Evolutionary conservation across 2,329 filamentous ascomycete species (phyloP).

Genomic region (Sporothrix phasma): DNA sequence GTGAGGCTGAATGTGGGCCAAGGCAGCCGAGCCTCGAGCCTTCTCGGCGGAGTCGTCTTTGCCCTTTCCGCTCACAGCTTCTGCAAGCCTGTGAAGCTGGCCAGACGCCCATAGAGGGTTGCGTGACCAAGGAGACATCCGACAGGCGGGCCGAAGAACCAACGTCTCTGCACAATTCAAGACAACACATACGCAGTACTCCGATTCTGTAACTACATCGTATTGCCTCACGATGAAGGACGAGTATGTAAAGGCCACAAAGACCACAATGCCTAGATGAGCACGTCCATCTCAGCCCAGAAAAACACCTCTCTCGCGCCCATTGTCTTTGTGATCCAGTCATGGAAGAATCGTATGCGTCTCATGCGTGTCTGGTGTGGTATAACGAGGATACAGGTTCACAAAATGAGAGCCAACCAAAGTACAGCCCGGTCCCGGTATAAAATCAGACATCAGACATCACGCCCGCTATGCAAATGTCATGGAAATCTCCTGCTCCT

Average conservation of each 20-base stretch:
- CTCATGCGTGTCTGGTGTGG: not conserved
- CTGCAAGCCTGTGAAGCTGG: too few relatives aligned
- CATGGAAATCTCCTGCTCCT: constrained; percentile 68
- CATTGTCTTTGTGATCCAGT: not conserved
- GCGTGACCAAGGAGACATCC: too few relatives aligned
- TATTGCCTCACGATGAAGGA: not conserved
- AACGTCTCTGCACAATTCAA: too few relatives aligned
- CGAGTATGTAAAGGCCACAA: not conserved
- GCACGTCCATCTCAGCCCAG: not conserved
- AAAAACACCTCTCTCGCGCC: not conserved
- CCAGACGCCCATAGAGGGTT: too few relatives aligned
- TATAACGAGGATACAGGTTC: too few relatives aligned
- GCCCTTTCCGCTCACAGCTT: too few relatives aligned
- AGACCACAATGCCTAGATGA: not conserved
- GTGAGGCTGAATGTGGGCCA: not conserved
- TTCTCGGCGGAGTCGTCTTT: too few relatives aligned
- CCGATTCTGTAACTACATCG: not conserved
- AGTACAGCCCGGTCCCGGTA: not conserved
- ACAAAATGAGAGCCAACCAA: too few relatives aligned
- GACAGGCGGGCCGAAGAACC: too few relatives aligned
- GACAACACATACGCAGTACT: too few relatives aligned
- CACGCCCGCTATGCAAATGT: constrained; percentile 54
- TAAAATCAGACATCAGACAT: not conserved
- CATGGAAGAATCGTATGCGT: not conserved
- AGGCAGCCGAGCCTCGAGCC: too few relatives aligned